Evolutionary conservation across 176 grass and related monocot genomes (phyloP).

Genomic region (Oryza australiensis): DNA sequence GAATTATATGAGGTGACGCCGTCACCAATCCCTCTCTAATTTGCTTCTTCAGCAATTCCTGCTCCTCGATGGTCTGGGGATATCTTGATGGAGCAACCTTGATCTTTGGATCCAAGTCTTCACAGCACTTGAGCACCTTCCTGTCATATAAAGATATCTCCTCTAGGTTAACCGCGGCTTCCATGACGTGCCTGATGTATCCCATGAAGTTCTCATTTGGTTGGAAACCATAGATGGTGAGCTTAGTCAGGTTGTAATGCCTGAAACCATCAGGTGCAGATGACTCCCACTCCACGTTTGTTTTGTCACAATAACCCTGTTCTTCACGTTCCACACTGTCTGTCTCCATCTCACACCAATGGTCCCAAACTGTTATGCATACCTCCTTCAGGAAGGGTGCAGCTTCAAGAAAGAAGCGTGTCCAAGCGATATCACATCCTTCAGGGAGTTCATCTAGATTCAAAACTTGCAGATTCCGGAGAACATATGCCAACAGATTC

Average conservation of each 20-base stretch:
- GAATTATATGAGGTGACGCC: too few species aligned
- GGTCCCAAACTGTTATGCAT: neutral
- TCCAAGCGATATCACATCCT: slow-evolving; percentile 14
- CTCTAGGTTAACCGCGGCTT: neutral
- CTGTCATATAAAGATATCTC: neutral
- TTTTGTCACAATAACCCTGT: neutral
- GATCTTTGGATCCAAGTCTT: too few species aligned
- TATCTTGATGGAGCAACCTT: too few species aligned
- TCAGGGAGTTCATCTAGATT: slow-evolving; percentile 4
- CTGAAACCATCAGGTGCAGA: neutral
- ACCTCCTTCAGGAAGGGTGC: neutral
- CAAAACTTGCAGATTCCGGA: neutral
- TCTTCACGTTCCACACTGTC: neutral
- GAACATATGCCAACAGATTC: neutral
- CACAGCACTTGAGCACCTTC: neutral
- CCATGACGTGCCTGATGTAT: neutral
- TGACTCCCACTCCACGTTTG: too few species aligned
- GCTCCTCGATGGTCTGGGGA: too few species aligned
- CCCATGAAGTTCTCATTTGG: neutral
- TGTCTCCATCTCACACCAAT: neutral
- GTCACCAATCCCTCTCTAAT: too few species aligned
- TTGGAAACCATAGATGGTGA: neutral
- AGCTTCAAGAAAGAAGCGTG: neutral
- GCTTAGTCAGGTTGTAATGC: neutral
- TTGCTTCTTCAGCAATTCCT: too few species aligned